Conservation (phyloP, 257 asterid genomes). For the Ligustrum vulgare region DNA sequence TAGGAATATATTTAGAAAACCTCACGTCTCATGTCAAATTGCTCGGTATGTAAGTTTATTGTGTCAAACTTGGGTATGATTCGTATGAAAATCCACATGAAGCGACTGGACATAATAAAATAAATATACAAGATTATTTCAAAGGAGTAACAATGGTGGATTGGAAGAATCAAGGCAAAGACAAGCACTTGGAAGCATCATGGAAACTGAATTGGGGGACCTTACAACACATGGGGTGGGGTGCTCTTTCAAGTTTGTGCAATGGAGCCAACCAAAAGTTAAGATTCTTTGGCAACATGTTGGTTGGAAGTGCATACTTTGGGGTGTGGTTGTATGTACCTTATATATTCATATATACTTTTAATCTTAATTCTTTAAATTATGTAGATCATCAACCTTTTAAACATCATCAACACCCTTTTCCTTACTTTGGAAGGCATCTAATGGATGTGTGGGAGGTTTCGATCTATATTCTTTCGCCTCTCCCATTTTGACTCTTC, state of each 20-base stretch:
- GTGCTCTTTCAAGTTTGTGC: constrained; percentile 37
- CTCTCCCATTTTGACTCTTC: background rate
- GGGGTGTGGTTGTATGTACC: constrained; percentile 34
- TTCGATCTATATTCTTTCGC: background rate
- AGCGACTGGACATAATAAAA: background rate
- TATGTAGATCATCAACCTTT: background rate
- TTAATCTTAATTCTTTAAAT: constrained; percentile 24
- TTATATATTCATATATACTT: background rate
- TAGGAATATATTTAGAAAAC: background rate
- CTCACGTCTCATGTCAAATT: background rate
- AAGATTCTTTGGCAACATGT: constrained; percentile 77
- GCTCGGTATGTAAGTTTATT: background rate
- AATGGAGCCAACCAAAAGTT: constrained; percentile 73
- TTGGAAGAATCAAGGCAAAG: constrained; percentile 57
- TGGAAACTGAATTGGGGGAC: constrained; percentile 71
- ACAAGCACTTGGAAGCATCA: constrained; percentile 51
- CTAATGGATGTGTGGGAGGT: background rate
- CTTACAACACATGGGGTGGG: constrained; percentile 94
- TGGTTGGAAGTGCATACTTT: constrained; percentile 75
- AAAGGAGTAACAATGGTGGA: constrained; percentile 33
- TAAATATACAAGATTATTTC: background rate
- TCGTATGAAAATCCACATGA: background rate
- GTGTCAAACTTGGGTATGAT: background rate
- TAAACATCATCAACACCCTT: background rate
- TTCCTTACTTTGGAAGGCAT: background rate